Conservation (phyloP, 257 asterid species). For the Rubia yunnanensis region DNA sequence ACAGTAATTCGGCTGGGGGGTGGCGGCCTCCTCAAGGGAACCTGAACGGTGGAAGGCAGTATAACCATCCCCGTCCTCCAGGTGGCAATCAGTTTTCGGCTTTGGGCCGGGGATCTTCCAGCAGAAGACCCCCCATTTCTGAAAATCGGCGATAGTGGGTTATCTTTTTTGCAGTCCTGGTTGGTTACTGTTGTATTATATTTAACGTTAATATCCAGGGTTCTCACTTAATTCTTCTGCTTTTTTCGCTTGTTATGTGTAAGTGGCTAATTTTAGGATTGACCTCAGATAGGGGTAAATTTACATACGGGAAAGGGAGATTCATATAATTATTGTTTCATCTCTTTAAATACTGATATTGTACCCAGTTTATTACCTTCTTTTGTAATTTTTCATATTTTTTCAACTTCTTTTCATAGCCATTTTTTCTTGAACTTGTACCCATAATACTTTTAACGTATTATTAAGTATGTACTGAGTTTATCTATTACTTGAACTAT, state of each 20-base stretch:
- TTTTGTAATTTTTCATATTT: no score
- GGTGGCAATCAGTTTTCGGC: conserved; percentile 50
- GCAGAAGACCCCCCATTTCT: conserved; percentile 50
- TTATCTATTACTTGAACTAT: no score
- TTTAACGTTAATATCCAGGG: not conserved
- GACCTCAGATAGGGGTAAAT: not conserved
- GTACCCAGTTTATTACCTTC: not conserved
- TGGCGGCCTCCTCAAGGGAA: conserved; percentile 27
- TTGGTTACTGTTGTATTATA: conserved; percentile 23
- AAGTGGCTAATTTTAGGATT: no score
- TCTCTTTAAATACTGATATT: no score
- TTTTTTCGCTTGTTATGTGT: no score
- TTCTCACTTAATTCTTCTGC: no score
- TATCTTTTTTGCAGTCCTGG: not conserved
- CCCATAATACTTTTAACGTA: no score
- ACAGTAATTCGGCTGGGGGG: conserved; percentile 19
- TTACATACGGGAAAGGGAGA: not conserved
- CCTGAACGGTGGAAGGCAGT: conserved; percentile 41
- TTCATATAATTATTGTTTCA: no score
- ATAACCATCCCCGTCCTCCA: conserved; percentile 33
- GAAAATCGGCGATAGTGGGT: conserved; percentile 41
- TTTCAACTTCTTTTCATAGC: not conserved
- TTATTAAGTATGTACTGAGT: no score
- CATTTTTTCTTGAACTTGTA: not conserved
- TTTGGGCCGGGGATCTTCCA: conserved; percentile 49